These are phyloP conservation scores for Hyphopichia burtonii DNA, from an alignment of 1,139 yeast species.

Conservation along the genomic window DNA sequence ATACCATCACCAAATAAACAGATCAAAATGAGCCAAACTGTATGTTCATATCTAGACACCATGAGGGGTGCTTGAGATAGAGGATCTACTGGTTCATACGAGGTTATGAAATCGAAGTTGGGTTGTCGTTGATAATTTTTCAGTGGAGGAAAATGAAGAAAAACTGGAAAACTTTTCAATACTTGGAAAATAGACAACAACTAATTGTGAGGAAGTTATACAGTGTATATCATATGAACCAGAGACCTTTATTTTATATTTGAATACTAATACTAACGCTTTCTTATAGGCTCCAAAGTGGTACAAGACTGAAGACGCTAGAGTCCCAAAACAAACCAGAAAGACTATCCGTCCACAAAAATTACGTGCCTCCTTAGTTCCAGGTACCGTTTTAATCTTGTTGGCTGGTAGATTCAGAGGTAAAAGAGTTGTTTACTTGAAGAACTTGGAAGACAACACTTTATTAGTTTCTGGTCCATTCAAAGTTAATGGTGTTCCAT, in stretches of 20 bases:
- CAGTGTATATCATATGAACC: background rate
- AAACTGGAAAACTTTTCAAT: background rate
- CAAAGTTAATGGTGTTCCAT: slow-evolving; percentile 99
- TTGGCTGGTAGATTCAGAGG: slow-evolving; percentile 99
- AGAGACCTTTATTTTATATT: background rate
- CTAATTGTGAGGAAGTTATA: too few relatives aligned
- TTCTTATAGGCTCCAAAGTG: slow-evolving; percentile 79
- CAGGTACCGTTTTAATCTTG: slow-evolving; percentile 97
- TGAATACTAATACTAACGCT: too few relatives aligned
- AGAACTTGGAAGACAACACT: slow-evolving; percentile 98
- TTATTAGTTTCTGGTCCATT: slow-evolving; percentile 98
- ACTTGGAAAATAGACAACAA: too few relatives aligned
- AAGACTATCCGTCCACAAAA: slow-evolving; percentile 93
- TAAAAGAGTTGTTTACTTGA: slow-evolving; percentile 98
- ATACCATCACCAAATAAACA: slow-evolving; percentile 22
- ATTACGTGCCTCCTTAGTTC: slow-evolving; percentile 95
- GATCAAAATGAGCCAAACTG: slow-evolving; percentile 35
- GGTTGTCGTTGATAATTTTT: background rate
- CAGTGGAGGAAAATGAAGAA: background rate
- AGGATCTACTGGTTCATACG: background rate
- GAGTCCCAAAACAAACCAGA: slow-evolving; percentile 84
- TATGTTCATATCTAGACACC: slow-evolving; percentile 17
- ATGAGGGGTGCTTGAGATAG: background rate
- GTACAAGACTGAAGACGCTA: slow-evolving; percentile 94
- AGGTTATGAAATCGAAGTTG: background rate